phyloP scores from a whole-genome alignment of 73 alveolate species.

The Paramecium tetraurelia region DNA sequence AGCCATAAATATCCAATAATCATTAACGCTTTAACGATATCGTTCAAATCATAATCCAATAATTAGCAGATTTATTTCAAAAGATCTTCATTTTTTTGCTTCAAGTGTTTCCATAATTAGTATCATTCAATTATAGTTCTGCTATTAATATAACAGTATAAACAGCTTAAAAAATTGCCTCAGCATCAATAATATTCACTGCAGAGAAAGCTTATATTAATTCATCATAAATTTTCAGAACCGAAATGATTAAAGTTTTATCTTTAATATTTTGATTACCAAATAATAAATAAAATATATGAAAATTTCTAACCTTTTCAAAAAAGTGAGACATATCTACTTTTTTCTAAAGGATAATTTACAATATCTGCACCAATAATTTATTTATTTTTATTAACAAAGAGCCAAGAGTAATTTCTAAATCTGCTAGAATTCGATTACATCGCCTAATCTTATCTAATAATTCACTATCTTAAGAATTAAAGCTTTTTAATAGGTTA shows the following conservation, averaged over 20 bases:
- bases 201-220: neutral
- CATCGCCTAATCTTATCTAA: slow-evolving; percentile 86
- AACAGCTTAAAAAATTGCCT: slow-evolving; percentile 55
- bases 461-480: neutral
- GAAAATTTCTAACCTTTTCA: slow-evolving; percentile 93
- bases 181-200: slow-evolving; percentile 47
- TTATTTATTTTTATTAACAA: slow-evolving; percentile 76
- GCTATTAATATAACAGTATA: slow-evolving; percentile 80
- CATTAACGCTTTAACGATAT: slow-evolving; percentile 69
- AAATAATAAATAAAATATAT: slow-evolving; percentile 87
- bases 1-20: slow-evolving; percentile 94
- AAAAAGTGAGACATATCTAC: slow-evolving; percentile 81
- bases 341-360: slow-evolving; percentile 88
- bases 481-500: slow-evolving; percentile 82
- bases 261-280: neutral
- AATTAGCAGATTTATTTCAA: slow-evolving; percentile 71
- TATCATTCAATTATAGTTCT: slow-evolving; percentile 81
- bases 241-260: neutral
- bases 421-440: slow-evolving; percentile 96
- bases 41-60: slow-evolving; percentile 66
- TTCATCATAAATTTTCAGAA: neutral
- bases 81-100: slow-evolving; percentile 68
- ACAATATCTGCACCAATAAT: slow-evolving; percentile 93
- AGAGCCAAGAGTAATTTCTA: slow-evolving; percentile 95
- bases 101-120: slow-evolving; percentile 68